Conservation (phyloP, 2,329 filamentous ascomycete genomes). For the Diaporthe sp. region DNA sequence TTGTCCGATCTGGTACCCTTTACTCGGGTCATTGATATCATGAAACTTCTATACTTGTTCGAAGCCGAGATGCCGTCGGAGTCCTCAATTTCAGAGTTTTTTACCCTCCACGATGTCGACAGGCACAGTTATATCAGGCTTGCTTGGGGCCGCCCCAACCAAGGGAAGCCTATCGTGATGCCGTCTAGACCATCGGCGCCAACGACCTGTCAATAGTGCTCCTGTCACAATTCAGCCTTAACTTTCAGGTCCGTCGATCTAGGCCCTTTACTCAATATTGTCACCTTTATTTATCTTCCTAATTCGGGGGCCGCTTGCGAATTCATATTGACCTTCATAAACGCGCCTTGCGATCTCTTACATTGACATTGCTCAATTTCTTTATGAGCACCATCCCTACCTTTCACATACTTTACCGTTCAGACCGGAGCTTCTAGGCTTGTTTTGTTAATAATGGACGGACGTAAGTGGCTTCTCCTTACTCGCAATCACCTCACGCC, state of each 20-base stretch:
- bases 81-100: constrained; percentile 38
- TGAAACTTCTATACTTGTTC: constrained; percentile 26
- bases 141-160: constrained; percentile 20
- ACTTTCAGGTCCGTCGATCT: constrained; percentile 40
- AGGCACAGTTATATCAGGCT: constrained; percentile 36
- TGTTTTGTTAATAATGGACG: constrained; percentile 39
- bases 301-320: constrained; percentile 26
- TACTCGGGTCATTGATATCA: constrained; percentile 12
- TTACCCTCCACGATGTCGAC: constrained; percentile 37
- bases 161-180: constrained; percentile 17
- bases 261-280: constrained; percentile 39
- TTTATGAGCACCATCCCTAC: constrained; percentile 30
- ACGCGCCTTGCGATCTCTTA: constrained; percentile 13
- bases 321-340: constrained; percentile 28
- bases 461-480: constrained; percentile 40
- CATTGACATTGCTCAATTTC: not conserved
- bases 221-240: constrained; percentile 40
- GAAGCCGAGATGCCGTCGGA: constrained; percentile 36
- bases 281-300: constrained; percentile 37
- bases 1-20: constrained; percentile 19
- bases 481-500: not conserved
- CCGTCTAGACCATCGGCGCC: constrained; percentile 41
- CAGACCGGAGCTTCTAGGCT: not conserved
- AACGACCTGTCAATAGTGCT: constrained; percentile 40
- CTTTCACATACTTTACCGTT: constrained; percentile 4